These are phyloP conservation scores for Ophiostoma perfectum DNA, from an alignment of 2,329 filamentous ascomycete genomes.

Conservation along the genomic window DNA sequence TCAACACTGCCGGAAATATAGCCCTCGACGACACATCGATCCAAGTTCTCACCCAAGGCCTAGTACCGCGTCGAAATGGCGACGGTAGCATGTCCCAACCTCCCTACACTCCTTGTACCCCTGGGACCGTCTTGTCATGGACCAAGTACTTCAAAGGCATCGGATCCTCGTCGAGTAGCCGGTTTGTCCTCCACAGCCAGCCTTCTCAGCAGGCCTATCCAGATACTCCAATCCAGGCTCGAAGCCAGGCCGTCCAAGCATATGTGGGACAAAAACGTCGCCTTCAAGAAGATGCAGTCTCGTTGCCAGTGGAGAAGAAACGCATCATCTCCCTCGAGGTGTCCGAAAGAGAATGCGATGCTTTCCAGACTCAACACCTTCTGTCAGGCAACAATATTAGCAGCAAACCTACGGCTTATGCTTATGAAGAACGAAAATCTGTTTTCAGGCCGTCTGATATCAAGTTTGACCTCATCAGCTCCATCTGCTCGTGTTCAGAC, in stretches of 20 bases:
- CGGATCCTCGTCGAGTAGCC: no score
- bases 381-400: no score
- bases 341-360: not conserved
- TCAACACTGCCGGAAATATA: conserved; percentile 5
- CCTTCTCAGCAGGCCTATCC: no score
- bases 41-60: conserved; percentile 20
- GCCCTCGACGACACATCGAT: not conserved
- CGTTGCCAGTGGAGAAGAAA: not conserved
- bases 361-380: not conserved
- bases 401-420: not conserved
- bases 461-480: conserved; percentile 40
- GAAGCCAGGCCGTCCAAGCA: no score
- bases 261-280: not conserved
- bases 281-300: not conserved
- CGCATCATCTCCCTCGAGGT: not conserved
- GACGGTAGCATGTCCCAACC: not conserved
- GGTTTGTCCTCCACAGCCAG: no score
- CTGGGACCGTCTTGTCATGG: conserved; percentile 21
- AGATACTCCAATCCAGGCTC: no score
- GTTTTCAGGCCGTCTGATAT: not conserved
- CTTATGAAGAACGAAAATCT: no score
- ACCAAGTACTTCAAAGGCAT: conserved; percentile 26
- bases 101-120: not conserved
- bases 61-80: not conserved
- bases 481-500: conserved; percentile 43